Conservation (phyloP, 371 early-diverging fungal species). For the Cokeromyces recurvatus region DNA sequence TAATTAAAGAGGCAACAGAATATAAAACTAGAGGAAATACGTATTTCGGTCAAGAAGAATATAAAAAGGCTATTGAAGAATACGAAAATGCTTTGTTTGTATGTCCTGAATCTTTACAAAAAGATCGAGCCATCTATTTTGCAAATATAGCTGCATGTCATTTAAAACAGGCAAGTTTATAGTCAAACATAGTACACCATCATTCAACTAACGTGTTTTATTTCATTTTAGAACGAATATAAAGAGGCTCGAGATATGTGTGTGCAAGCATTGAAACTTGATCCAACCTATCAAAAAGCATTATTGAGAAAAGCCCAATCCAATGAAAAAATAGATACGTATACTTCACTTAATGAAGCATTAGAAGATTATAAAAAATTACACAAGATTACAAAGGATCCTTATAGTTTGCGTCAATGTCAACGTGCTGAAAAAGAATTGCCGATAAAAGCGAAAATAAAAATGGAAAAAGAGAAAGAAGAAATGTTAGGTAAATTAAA, state of each 20-base stretch:
- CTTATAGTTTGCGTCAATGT: conserved; percentile 32
- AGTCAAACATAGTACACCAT: neutral
- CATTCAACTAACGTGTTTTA: neutral
- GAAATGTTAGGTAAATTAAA: conserved; percentile 77
- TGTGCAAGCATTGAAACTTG: conserved; percentile 61
- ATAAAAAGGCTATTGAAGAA: conserved; percentile 44
- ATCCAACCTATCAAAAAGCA: conserved; percentile 73
- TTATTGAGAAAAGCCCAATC: conserved; percentile 77
- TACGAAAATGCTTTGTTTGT: conserved; percentile 60
- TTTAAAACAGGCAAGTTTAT: conserved; percentile 58
- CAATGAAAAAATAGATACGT: conserved; percentile 56
- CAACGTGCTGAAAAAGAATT: conserved; percentile 32
- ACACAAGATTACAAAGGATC: conserved; percentile 19
- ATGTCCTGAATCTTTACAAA: conserved; percentile 40
- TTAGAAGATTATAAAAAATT: conserved; percentile 51
- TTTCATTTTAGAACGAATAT: conserved; percentile 33
- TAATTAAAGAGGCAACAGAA: conserved; percentile 43
- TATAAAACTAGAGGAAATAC: conserved; percentile 53
- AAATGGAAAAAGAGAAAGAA: conserved; percentile 63
- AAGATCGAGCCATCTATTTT: conserved; percentile 55
- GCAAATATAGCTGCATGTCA: conserved; percentile 70
- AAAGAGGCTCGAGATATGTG: conserved; percentile 49
- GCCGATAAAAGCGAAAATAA: conserved; percentile 39
- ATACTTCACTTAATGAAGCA: conserved; percentile 49
- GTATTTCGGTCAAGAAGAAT: conserved; percentile 47